Evolutionary conservation across 2,329 filamentous ascomycete species (phyloP).

Genomic region (Xylaria sp.): DNA sequence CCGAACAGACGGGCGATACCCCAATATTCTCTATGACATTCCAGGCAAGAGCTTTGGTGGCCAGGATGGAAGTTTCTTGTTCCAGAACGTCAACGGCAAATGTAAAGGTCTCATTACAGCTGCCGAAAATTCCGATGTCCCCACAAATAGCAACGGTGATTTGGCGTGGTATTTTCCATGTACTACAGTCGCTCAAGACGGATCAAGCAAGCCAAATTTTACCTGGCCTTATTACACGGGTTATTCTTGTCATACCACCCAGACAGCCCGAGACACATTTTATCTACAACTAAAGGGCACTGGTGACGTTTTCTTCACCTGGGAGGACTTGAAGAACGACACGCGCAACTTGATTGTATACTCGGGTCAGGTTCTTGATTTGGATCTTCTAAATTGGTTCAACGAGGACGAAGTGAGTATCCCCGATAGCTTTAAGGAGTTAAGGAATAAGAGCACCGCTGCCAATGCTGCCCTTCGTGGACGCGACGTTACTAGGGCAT

Average conservation of each 20-base stretch:
- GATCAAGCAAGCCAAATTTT: slow-evolving; percentile 79
- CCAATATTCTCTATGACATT: slow-evolving; percentile 91
- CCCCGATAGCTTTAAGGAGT: slow-evolving; percentile 80
- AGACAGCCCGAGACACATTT: slow-evolving; percentile 74
- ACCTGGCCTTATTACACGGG: slow-evolving; percentile 82
- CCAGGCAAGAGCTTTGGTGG: slow-evolving; percentile 78
- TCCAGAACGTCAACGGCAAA: slow-evolving; percentile 97
- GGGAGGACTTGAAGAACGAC: slow-evolving; percentile 90
- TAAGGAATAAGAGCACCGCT: slow-evolving; percentile 72
- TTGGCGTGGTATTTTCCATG: slow-evolving; percentile 98
- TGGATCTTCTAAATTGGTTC: slow-evolving; percentile 91
- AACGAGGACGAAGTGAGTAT: slow-evolving; percentile 81
- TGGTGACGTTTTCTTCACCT: slow-evolving; percentile 95
- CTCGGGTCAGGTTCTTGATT: slow-evolving; percentile 90
- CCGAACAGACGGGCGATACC: slow-evolving; percentile 57
- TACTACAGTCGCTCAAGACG: slow-evolving; percentile 90
- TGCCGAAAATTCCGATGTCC: slow-evolving; percentile 77
- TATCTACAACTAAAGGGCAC: slow-evolving; percentile 73
- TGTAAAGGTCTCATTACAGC: slow-evolving; percentile 90
- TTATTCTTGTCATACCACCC: slow-evolving; percentile 87
- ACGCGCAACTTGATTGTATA: slow-evolving; percentile 94
- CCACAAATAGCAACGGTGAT: slow-evolving; percentile 75
- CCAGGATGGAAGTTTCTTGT: slow-evolving; percentile 95
- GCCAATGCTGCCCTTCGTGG: slow-evolving; percentile 75
- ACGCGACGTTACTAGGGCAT: slow-evolving; percentile 87